Base-by-base conservation (phyloP, 805 yeast species). In the Saccharomycopsis amapae region DNA sequence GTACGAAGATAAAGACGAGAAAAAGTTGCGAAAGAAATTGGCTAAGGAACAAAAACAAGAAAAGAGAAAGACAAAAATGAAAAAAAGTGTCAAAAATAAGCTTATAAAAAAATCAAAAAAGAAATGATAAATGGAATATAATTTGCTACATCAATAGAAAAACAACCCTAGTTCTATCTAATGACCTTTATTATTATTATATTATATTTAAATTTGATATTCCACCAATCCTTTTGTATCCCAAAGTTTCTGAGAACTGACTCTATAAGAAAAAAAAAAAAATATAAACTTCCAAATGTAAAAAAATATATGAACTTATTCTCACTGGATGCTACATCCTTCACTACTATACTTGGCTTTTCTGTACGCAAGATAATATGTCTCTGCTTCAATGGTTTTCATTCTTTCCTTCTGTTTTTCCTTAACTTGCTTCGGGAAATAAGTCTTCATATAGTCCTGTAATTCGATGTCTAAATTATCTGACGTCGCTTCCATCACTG, bases 61-160 rank as follows among this genome's bases (percentile, higher is more conserved):
- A 56, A 85, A 82, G 65, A 72, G 96, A 46, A 78, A 83, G 57
- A 78, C 76, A 5, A 87, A 87, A 61, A 78, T 87, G 75, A 86
- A 86, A 62, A 87, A 87, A 60, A 83, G 81, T 62, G 63, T 82
- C 26, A 86, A 86, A 67, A 86, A 86, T 71, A 82, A 82, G 62
- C 64, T 85, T 31, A 73, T 84, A 9, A 81, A 76, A 54, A 76
- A 77, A 55, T 68, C 77, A 13, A 68, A 68, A 45, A 62, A 68
- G 4, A 67, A 66, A 54, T 64, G 55, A 28, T n/a, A n/a, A n/a
- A n/a, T n/a, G n/a, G n/a, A n/a, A n/a, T n/a, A n/a, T n/a, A n/a
- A n/a, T n/a, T n/a, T n/a, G n/a, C n/a, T n/a, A n/a, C n/a, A n/a
- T n/a, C n/a, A n/a, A n/a, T n/a, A n/a, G n/a, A n/a, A n/a, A n/a